These are phyloP conservation scores for Parascedosporium putredinis DNA, from an alignment of 2,329 filamentous ascomycete species.

Conservation along the genomic window DNA sequence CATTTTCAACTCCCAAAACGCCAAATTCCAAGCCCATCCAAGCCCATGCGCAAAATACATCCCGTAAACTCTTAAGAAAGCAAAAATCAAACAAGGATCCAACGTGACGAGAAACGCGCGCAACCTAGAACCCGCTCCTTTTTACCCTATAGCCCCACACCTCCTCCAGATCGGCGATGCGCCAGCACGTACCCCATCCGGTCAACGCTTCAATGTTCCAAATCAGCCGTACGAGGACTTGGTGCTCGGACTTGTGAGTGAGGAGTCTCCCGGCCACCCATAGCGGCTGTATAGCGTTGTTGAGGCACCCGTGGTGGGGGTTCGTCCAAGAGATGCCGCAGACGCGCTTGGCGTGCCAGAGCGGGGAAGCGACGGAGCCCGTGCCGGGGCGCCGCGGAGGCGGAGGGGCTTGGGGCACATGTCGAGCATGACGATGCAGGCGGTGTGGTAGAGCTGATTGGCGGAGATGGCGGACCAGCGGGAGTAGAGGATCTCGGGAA, in stretches of 20 bases:
- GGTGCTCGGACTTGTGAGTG: slow-evolving; percentile 36
- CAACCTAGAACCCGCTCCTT: slow-evolving; percentile 4
- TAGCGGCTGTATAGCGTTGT: slow-evolving; percentile 47
- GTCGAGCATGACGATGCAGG: slow-evolving; percentile 39
- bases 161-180: slow-evolving; percentile 38
- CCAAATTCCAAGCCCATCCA: no score
- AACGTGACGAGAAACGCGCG: slow-evolving; percentile 2
- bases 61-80: no score
- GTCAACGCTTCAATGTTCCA: slow-evolving; percentile 39
- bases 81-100: neutral
- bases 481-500: slow-evolving; percentile 40
- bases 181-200: slow-evolving; percentile 43
- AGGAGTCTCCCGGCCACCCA: slow-evolving; percentile 45
- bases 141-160: slow-evolving; percentile 27
- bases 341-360: slow-evolving; percentile 46
- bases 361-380: slow-evolving; percentile 25
- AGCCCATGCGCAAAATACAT: no score
- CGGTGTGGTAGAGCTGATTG: slow-evolving; percentile 47
- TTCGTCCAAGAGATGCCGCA: slow-evolving; percentile 47
- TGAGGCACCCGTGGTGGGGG: slow-evolving; percentile 42
- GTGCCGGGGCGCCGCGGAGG: slow-evolving; percentile 5
- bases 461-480: slow-evolving; percentile 46
- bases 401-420: slow-evolving; percentile 23
- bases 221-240: slow-evolving; percentile 30
- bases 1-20: no score